Evolutionary conservation across 2,329 filamentous ascomycete species (phyloP), one percentile per base, ranked within the genome.

Genomic region (Stagonosporopsis rhizophila): DNA sequence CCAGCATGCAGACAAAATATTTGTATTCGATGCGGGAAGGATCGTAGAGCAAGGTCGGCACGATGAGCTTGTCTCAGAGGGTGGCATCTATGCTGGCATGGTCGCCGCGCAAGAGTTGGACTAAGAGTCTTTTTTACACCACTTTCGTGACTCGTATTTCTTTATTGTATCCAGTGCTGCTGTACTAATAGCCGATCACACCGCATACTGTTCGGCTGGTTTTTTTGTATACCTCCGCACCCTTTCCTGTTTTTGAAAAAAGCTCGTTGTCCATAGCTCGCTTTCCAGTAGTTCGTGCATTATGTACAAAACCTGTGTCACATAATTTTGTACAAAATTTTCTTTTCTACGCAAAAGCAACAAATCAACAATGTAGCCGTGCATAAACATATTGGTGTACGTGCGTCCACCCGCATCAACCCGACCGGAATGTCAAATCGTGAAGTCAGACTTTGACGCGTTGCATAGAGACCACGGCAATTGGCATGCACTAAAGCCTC

Each of bases 1-100:
- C 19, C 89, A 90, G 73, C 89, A 92, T 64, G 89, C 90, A 1
- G 87, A 94, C 71, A 79, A 87, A n/a, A 93, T 93, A 38, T 91
- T 90, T 65, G 89, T 94, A 0, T 85, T 95, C 44, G 89, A 89
- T 11, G 82, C 87, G 58, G 86, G 88, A 22, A 83, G 73, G 20
- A 81, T 89, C 34, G 77, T 85, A 1, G 86, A 89, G 68, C 75
- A 79, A 52, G 87, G 89, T n/a, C 82, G 81, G 19, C 86, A 89
- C 68, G 77, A 79, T 5, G 84, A 87, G 65, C 75, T 89, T 61
- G 76, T 89, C 32, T 60, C 64, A 17, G 53, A 65, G 40, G 67
- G 72, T 7, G 72, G 73, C 17, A 72, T 75, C 44, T 76, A 76
- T 45, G 60, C 72, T 20, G 66, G 65, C 8, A 75, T 76, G 73